Evolutionary conservation across 2,329 filamentous ascomycete genomes (phyloP).

Genomic region (Neofusicoccum parvum): DNA sequence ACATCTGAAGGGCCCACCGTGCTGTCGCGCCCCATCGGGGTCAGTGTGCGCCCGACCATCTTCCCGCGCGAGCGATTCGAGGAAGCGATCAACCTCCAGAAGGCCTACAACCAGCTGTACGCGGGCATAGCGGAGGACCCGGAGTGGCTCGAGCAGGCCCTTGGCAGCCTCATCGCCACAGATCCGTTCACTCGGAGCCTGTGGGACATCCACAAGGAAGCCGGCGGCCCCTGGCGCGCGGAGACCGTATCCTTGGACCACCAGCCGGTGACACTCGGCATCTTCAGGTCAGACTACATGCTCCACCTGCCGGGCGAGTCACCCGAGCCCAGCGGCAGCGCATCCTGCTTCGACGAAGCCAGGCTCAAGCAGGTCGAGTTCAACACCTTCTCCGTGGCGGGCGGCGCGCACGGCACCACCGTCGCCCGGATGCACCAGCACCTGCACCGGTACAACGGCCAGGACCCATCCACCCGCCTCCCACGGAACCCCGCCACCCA

Average conservation of each 20-base stretch:
- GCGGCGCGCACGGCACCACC: constrained; percentile 81
- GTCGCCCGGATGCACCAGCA: constrained; percentile 77
- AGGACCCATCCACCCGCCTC: constrained; percentile 52
- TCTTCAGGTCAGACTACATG: constrained; percentile 98
- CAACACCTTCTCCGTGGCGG: constrained; percentile 98
- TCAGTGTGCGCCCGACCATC: constrained; percentile 89
- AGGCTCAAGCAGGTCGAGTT: constrained; percentile 91
- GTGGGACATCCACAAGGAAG: constrained; percentile 85
- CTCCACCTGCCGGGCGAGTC: constrained; percentile 67
- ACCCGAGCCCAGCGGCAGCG: constrained; percentile 55
- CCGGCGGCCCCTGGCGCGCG: constrained; percentile 84
- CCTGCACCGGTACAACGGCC: constrained; percentile 51
- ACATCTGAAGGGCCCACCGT: constrained; percentile 31
- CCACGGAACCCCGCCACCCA: constrained; percentile 73
- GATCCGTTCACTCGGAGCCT: constrained; percentile 90
- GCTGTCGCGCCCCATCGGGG: constrained; percentile 38
- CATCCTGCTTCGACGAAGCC: constrained; percentile 32
- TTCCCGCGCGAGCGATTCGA: constrained; percentile 84
- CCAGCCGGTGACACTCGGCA: constrained; percentile 73
- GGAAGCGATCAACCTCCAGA: constrained; percentile 76
- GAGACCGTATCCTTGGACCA: constrained; percentile 14
- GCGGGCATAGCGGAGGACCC: constrained; percentile 85
- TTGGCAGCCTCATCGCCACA: constrained; percentile 73
- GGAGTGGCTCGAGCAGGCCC: constrained; percentile 71
- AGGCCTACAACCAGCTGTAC: constrained; percentile 89